Evolutionary conservation across 345 rosid species (phyloP), one percentile per base, ranked within the genome.

Genomic region (Populus euphratica): DNA sequence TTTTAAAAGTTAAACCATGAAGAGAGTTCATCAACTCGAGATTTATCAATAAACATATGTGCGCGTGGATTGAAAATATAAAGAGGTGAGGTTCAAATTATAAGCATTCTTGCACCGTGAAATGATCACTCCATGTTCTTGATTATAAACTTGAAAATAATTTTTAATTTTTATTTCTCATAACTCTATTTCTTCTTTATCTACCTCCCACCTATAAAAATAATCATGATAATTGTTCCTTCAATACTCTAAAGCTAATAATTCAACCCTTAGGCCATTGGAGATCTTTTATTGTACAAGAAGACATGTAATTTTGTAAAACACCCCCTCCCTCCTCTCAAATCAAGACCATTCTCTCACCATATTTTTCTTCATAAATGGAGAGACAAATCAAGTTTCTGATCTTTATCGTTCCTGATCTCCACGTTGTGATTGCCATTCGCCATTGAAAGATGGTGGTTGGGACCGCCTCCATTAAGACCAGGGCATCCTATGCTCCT

Each of bases 331-430:
- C 56, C 13, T 2, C 14, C 14, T 12, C 5, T 31, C 43, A 68
- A 16, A 41, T 10, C 13, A 10, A 27, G 61, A 9, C 14, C 41
- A 31, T 47, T 50, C 23, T 49, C 41, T 49, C 7, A 17, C 35
- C 25, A 25, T 20, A 20, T 36, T 33, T 21, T 31, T n/a, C 33
- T 77, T 93, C 82, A 94, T 76, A 94, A 83, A 85, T 91, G 97
- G 73, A 94, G 97, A 59, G 98, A 89, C 47, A 94, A 83, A 84
- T 94, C 98, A 76, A 93, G 86, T 68, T 86, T 86, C 18, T 78
- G 87, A 77, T 89, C 90, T 62, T 84, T 81, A 12, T 75, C 79
- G 18, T 67, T 86, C 47, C 9, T 76, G 65, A 35, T 75, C 9
- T 66, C 83, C 59, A 43, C 35, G 21, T 72, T 77, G 41, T 29